Conservation (phyloP, 345 rosid species). For the Moringa oleifera region DNA sequence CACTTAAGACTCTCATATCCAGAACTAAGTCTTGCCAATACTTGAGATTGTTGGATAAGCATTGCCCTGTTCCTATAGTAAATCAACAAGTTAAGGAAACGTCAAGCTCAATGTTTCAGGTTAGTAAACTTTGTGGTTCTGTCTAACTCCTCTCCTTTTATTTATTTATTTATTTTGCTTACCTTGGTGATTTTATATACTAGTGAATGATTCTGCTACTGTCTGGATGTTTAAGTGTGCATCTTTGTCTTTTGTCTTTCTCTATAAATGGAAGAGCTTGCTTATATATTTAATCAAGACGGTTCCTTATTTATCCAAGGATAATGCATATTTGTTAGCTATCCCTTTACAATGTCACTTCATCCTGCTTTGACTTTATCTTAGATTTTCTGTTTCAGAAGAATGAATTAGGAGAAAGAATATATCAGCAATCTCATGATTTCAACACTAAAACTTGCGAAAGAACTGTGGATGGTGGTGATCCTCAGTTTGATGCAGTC, state of each 20-base stretch:
- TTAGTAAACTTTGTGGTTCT: slow-evolving; percentile 19
- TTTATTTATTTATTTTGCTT: too few species aligned
- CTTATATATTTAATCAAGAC: not conserved
- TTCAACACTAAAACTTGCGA: slow-evolving; percentile 14
- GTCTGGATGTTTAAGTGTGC: slow-evolving; percentile 8
- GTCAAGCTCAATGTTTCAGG: slow-evolving; percentile 24
- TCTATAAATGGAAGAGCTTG: not conserved
- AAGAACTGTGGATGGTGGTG: slow-evolving; percentile 6
- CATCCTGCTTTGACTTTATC: not conserved
- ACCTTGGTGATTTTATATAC: not conserved
- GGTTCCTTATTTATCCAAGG: slow-evolving; percentile 1
- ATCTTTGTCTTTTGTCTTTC: not conserved
- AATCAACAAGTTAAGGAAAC: slow-evolving; percentile 14
- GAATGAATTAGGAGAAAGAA: slow-evolving; percentile 13
- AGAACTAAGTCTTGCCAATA: slow-evolving; percentile 45
- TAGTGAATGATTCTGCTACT: not conserved
- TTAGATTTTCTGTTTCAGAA: slow-evolving; percentile 28
- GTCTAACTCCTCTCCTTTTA: too few species aligned
- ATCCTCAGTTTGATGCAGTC: slow-evolving; percentile 22
- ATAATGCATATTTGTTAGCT: not conserved
- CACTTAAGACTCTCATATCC: slow-evolving; percentile 49
- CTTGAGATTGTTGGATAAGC: slow-evolving; percentile 53
- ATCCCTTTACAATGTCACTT: not conserved
- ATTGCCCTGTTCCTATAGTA: slow-evolving; percentile 38
- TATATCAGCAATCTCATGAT: slow-evolving; percentile 14